These are phyloP conservation scores for Caryopteris hybrid DNA, from an alignment of 305 asterid genomes.

Conservation along the genomic window DNA sequence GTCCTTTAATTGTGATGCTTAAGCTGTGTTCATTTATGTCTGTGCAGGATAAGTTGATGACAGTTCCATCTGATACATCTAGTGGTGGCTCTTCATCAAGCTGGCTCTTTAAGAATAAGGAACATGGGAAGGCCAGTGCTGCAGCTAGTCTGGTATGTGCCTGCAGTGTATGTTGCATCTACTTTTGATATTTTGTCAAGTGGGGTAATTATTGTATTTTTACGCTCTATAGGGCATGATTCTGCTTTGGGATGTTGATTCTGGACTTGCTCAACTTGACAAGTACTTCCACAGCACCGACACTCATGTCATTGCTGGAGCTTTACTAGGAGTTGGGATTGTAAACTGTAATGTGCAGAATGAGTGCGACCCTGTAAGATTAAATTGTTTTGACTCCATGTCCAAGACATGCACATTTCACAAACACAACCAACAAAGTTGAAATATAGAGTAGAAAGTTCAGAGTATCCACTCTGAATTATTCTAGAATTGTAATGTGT, in stretches of 20 bases:
- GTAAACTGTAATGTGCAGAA: constrained; percentile 78
- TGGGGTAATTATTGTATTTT: constrained; percentile 18
- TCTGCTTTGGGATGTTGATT: constrained; percentile 95
- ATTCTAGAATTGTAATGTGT: background rate
- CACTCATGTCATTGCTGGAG: constrained; percentile 80
- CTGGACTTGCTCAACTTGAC: constrained; percentile 97
- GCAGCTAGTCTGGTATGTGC: constrained; percentile 89
- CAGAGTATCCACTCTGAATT: background rate
- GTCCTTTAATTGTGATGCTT: background rate
- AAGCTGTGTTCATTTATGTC: background rate
- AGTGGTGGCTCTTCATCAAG: constrained; percentile 74
- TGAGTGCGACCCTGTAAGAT: constrained; percentile 96
- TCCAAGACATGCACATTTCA: background rate
- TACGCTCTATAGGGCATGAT: constrained; percentile 82
- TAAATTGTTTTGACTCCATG: background rate
- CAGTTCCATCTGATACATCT: constrained; percentile 76
- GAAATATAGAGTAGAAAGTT: background rate
- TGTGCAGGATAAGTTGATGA: constrained; percentile 94
- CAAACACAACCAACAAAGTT: background rate
- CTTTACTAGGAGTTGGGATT: constrained; percentile 92
- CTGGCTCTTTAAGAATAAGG: constrained; percentile 97
- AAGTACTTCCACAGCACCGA: constrained; percentile 92
- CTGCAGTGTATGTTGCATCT: background rate
- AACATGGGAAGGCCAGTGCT: constrained; percentile 97
- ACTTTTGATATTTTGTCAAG: background rate